Evolutionary conservation across 2,329 filamentous ascomycete genomes (phyloP).

Genomic region (Zymoseptoria brevis): DNA sequence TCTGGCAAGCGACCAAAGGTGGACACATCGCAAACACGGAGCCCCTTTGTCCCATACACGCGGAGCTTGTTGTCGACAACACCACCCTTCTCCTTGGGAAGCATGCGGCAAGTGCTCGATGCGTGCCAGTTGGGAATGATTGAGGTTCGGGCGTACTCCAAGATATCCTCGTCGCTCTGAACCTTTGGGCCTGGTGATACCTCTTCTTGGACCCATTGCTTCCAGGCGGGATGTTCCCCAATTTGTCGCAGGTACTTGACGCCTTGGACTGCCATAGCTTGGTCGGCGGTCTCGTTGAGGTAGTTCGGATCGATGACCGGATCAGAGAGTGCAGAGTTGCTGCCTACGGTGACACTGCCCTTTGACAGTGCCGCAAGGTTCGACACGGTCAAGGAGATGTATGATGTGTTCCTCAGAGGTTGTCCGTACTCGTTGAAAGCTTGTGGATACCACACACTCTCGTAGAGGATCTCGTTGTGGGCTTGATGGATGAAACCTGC

Average conservation of each 20-base stretch:
- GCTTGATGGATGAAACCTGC: constrained; percentile 7
- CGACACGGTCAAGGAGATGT: constrained; percentile 6
- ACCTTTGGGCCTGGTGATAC: constrained; percentile 6
- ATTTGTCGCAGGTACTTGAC: constrained; percentile 12
- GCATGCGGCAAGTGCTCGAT: constrained; percentile 18
- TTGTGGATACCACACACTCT: constrained; percentile 11
- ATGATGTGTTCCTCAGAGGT: constrained; percentile 4
- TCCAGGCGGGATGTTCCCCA: constrained; percentile 8
- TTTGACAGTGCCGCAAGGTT: constrained; percentile 6
- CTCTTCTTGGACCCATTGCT: constrained; percentile 11
- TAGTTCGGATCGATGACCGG: constrained; percentile 14
- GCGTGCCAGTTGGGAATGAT: constrained; percentile 16
- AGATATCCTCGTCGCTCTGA: constrained; percentile 11
- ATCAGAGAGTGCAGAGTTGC: constrained; percentile 6
- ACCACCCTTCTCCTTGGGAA: constrained; percentile 11
- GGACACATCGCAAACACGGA: constrained; percentile 20
- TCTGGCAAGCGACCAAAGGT: constrained; percentile 13
- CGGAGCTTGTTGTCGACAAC: constrained; percentile 18
- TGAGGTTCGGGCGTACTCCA: constrained; percentile 10
- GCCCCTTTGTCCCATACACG: constrained; percentile 17
- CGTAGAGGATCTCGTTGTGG: constrained; percentile 14
- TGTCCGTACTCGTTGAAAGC: constrained; percentile 6
- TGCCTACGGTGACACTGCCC: constrained; percentile 5
- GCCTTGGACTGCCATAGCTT: constrained; percentile 13
- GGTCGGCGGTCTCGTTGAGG: constrained; percentile 12